Percentiles rank a stretch among this genome's conserved stretches.
phyloP scores from a whole-genome alignment of 2,329 filamentous ascomycete species.

The Colletotrichum tofieldiae region DNA sequence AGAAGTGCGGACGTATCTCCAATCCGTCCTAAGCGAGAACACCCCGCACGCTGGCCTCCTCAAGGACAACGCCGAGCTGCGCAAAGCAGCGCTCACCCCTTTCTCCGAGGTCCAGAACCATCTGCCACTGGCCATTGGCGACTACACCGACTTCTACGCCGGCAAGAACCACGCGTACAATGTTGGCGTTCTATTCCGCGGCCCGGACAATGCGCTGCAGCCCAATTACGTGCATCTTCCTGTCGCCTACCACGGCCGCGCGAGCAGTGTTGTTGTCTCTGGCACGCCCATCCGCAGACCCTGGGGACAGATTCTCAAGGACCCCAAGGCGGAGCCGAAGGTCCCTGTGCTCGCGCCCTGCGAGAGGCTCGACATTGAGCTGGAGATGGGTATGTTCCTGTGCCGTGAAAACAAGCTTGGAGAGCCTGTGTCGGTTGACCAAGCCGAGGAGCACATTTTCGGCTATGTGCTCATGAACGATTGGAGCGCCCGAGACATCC shows the following conservation, averaged over 20 bases:
- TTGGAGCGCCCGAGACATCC: slow-evolving; percentile 76
- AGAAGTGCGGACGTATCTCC: slow-evolving; percentile 80
- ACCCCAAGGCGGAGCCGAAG: slow-evolving; percentile 66
- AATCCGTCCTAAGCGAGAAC: slow-evolving; percentile 71
- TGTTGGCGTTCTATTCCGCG: slow-evolving; percentile 81
- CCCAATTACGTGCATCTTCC: slow-evolving; percentile 87
- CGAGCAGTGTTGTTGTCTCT: slow-evolving; percentile 82
- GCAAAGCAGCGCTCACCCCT: slow-evolving; percentile 49
- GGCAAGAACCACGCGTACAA: slow-evolving; percentile 83
- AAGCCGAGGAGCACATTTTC: slow-evolving; percentile 82
- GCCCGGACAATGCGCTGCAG: slow-evolving; percentile 80
- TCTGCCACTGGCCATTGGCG: slow-evolving; percentile 82
- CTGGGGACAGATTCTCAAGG: slow-evolving; percentile 78
- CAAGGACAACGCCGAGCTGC: slow-evolving; percentile 54
- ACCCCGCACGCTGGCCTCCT: slow-evolving; percentile 57
- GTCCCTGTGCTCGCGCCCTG: slow-evolving; percentile 72
- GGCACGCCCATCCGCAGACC: slow-evolving; percentile 82
- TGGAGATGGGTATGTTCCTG: slow-evolving; percentile 84
- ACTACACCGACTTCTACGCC: slow-evolving; percentile 90
- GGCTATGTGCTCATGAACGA: slow-evolving; percentile 78
- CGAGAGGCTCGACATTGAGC: slow-evolving; percentile 79
- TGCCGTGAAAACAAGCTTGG: slow-evolving; percentile 77
- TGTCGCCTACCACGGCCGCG: slow-evolving; percentile 85
- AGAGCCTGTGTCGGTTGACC: slow-evolving; percentile 73
- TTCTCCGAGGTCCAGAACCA: slow-evolving; percentile 73